phyloP scores from a whole-genome alignment of 352 stramenopile species.

The Phytophthora pistaciae region DNA sequence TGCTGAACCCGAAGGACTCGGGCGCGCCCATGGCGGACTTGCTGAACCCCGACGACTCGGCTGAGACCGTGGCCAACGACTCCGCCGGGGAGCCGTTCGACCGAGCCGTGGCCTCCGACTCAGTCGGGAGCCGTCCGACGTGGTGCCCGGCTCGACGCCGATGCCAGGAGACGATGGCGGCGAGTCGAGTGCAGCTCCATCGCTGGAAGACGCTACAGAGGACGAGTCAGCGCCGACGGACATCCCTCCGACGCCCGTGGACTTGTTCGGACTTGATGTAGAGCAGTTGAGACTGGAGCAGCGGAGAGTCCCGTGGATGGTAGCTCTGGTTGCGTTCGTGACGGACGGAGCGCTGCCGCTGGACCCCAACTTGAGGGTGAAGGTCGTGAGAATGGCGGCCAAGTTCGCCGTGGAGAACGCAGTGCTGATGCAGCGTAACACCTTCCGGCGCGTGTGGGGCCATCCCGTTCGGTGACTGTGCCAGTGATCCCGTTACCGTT shows the following conservation, averaged over 20 bases:
- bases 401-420: background rate
- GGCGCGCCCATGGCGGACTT: no score
- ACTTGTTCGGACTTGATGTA: background rate
- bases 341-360: background rate
- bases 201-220: no score
- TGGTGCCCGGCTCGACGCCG: no score
- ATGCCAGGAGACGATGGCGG: no score
- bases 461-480: background rate
- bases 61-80: no score
- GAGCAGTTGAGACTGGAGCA: background rate
- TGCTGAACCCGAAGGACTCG: no score
- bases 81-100: no score
- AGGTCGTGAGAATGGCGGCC: background rate
- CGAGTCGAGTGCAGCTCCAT: no score
- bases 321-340: conserved; percentile 5
- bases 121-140: no score
- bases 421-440: background rate
- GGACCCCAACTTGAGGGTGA: conserved; percentile 1
- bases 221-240: background rate
- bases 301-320: background rate
- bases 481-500: conserved; percentile 6
- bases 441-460: background rate
- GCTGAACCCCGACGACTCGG: no score
- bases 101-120: no score
- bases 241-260: background rate